Percentiles rank a stretch among this genome's conserved stretches.
These are phyloP conservation scores for Reutealis trisperma DNA, from an alignment of 345 rosid genomes.

Conservation along the genomic window DNA sequence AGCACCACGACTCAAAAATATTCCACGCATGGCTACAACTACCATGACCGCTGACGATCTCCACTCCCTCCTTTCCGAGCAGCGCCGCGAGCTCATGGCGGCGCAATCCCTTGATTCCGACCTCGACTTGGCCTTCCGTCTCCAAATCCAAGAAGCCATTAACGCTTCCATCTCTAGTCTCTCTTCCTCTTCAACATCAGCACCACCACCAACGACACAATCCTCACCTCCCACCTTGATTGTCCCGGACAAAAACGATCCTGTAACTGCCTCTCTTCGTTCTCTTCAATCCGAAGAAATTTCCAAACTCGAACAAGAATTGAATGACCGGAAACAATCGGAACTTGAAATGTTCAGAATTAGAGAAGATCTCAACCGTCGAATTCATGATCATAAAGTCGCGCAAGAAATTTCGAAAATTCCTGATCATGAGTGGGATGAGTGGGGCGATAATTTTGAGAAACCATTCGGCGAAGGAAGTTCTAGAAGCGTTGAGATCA, in stretches of 20 bases:
- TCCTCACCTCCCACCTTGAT: neutral
- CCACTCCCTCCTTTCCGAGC: slow-evolving; percentile 2
- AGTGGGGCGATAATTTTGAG: slow-evolving; percentile 49
- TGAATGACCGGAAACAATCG: slow-evolving; percentile 43
- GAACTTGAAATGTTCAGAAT: slow-evolving; percentile 35
- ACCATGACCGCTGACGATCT: neutral
- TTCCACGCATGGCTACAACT: neutral
- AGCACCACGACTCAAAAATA: neutral
- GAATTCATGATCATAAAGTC: slow-evolving; percentile 62
- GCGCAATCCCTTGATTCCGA: slow-evolving; percentile 51
- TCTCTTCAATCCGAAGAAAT: slow-evolving; percentile 47
- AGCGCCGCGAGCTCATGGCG: slow-evolving; percentile 39
- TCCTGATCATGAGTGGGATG: slow-evolving; percentile 57
- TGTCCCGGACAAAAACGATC: neutral
- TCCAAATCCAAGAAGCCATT: slow-evolving; percentile 68
- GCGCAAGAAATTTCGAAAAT: slow-evolving; percentile 51
- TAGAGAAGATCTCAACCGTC: slow-evolving; percentile 53
- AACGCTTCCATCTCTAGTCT: slow-evolving; percentile 42
- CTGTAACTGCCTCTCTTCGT: neutral
- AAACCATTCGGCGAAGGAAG: slow-evolving; percentile 34
- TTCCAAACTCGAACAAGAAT: slow-evolving; percentile 40
- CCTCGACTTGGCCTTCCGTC: slow-evolving; percentile 59
- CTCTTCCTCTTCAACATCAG: slow-evolving; percentile 22
- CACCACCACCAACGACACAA: slow-evolving; percentile 4
- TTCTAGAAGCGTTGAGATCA: neutral